Conservation (phyloP, 257 asterid species). For the Capsicum pubescens region DNA sequence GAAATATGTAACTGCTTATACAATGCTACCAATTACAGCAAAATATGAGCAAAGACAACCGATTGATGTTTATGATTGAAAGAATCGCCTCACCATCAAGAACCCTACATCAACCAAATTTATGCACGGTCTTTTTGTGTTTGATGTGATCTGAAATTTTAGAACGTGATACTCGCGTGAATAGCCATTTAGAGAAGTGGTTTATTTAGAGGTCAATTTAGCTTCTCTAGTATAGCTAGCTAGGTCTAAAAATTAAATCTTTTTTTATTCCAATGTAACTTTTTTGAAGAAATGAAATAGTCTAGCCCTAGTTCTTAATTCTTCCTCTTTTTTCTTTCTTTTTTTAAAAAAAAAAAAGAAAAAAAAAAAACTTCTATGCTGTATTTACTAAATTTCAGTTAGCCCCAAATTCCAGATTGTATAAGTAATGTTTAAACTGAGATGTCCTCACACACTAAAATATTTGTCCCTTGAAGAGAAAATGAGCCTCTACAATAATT, state of each 20-base stretch:
- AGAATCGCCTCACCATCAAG: not conserved
- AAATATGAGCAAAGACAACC: not conserved
- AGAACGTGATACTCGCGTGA: not conserved
- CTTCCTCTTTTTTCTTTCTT: not conserved
- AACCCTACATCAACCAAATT: conserved; percentile 18
- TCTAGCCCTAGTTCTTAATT: not conserved
- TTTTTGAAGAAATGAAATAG: not conserved
- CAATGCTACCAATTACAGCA: not conserved
- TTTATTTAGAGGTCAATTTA: not conserved
- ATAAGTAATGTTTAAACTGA: not conserved
- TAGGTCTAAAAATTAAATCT: not conserved
- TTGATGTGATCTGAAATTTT: not conserved
- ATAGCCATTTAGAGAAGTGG: not conserved
- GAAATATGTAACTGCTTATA: not conserved
- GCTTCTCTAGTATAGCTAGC: not conserved
- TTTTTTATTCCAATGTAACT: not conserved
- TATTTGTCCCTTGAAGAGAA: not conserved
- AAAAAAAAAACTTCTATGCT: not conserved
- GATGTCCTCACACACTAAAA: not conserved
- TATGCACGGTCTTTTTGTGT: not conserved
- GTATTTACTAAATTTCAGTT: not conserved
- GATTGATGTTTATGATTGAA: not conserved
- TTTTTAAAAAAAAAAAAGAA: no score
- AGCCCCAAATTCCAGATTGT: not conserved
- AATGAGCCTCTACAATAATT: not conserved